These are phyloP conservation scores for Ceratocystiopsis sp. DNA, from an alignment of 2,329 filamentous ascomycete species.

Conservation along the genomic window DNA sequence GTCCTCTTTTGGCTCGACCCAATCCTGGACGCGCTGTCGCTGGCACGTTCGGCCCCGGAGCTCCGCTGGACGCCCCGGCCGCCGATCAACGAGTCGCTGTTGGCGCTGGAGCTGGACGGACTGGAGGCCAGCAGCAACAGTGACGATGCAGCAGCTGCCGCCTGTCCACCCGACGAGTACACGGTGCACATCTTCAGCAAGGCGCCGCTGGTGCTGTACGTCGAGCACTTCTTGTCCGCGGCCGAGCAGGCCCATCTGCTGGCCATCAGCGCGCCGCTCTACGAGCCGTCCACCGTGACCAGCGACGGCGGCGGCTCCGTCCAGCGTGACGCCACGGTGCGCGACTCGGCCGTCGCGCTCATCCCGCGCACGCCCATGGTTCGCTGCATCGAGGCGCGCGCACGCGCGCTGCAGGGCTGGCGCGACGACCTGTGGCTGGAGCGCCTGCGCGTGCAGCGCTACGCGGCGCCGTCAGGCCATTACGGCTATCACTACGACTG, in stretches of 20 bases:
- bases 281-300: conserved; percentile 32
- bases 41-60: conserved; percentile 10
- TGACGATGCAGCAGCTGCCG: neutral
- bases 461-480: conserved; percentile 25
- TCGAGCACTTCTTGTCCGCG: conserved; percentile 31
- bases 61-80: conserved; percentile 21
- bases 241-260: conserved; percentile 29
- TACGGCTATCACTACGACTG: conserved; percentile 39
- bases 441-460: conserved; percentile 33
- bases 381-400: conserved; percentile 30
- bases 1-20: conserved; percentile 28
- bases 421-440: conserved; percentile 35
- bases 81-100: conserved; percentile 30
- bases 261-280: conserved; percentile 31
- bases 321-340: conserved; percentile 25
- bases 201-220: conserved; percentile 34
- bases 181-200: conserved; percentile 29
- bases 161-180: conserved; percentile 25
- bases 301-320: conserved; percentile 24
- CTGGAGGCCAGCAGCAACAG: neutral
- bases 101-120: conserved; percentile 25
- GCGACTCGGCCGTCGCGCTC: conserved; percentile 35
- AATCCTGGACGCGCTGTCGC: conserved; percentile 14
- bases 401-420: conserved; percentile 33
- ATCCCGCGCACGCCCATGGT: conserved; percentile 27